Evolutionary conservation across 441 rosid species (phyloP), one percentile per base, ranked within the genome.

Genomic region (Rhodomyrtus psidioides): DNA sequence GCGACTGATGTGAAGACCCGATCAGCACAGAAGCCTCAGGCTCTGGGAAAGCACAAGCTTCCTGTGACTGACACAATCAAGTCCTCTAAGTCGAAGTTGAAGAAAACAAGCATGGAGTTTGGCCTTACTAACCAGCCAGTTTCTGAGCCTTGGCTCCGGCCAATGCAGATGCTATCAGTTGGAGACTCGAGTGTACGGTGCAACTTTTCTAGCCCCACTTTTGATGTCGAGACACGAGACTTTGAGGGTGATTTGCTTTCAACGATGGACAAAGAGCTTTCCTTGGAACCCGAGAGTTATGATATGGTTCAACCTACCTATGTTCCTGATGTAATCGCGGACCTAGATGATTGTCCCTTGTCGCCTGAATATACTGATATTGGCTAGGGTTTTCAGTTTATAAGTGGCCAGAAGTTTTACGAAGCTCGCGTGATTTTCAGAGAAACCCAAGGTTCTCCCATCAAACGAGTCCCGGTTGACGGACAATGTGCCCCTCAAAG

Each of bases 31-130:
- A 95, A 94, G 88, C 84, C 88, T 55, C 94, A 87, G 87, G 85
- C 91, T 82, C 88, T 93, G 87, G 99, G 99, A 62, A 96, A 97
- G 92, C 98, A 96, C 91, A 97, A 93, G 88, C 95, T 92, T 39
- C 49, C 92, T 1, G 75, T 86, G 56, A 84, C 94, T 2, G 98
- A 96, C 84, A 84, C 94, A 27, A 75, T 83, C 75, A 96, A 91
- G 93, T 92, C 95, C 34, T 81, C 94, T 51, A 94, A 94, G 87
- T 91, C 92, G 55, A 97, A 96, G 89, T 85, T 87, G 83, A 94
- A 93, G 84, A 96, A 89, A 91, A 91, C 93, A 76, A 88, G 90
- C 83, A 9, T 44, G 17, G 96, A 91, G 84, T 90, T 83, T 55
- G 88, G 86, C 57, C 93, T 92, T 17, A 74, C 86, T 4, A 92